Conservation (phyloP, 805 yeast genomes). For the Blastobotrys muscicola region DNA sequence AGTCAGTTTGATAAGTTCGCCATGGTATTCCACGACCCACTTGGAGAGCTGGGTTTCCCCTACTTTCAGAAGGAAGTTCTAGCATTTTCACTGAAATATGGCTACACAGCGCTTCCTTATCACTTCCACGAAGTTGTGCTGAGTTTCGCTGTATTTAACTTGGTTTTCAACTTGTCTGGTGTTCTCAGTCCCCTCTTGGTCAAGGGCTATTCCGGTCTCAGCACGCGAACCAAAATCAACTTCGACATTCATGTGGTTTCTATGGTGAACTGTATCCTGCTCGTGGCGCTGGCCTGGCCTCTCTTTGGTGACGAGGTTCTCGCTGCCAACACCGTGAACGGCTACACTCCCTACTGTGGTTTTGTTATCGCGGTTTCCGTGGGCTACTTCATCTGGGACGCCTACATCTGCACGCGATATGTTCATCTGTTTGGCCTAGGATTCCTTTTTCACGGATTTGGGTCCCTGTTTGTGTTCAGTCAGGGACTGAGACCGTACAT, state of each 20-base stretch:
- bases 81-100: slow-evolving; percentile 11
- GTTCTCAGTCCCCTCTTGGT: slow-evolving; percentile 38
- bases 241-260: slow-evolving; percentile 90
- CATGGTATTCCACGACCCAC: slow-evolving; percentile 13
- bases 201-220: slow-evolving; percentile 39
- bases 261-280: slow-evolving; percentile 67
- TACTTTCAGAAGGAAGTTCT: slow-evolving; percentile 4
- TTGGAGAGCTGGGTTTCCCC: slow-evolving; percentile 8
- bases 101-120: slow-evolving; percentile 23
- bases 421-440: slow-evolving; percentile 67
- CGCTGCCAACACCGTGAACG: slow-evolving; percentile 45
- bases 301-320: slow-evolving; percentile 50
- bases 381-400: slow-evolving; percentile 93
- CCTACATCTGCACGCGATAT: slow-evolving; percentile 55
- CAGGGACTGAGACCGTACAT: slow-evolving; percentile 62
- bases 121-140: slow-evolving; percentile 57
- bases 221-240: slow-evolving; percentile 45
- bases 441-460: slow-evolving; percentile 73
- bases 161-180: slow-evolving; percentile 46
- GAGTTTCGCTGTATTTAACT: slow-evolving; percentile 51
- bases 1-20: neutral
- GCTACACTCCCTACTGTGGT: slow-evolving; percentile 66
- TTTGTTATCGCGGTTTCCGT: slow-evolving; percentile 60
- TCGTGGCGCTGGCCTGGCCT: slow-evolving; percentile 53
- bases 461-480: slow-evolving; percentile 66